Percentiles rank a stretch among this genome's conserved stretches.
Conservation (phyloP, 83 land plant genomes). For the Thuja plicata region DNA sequence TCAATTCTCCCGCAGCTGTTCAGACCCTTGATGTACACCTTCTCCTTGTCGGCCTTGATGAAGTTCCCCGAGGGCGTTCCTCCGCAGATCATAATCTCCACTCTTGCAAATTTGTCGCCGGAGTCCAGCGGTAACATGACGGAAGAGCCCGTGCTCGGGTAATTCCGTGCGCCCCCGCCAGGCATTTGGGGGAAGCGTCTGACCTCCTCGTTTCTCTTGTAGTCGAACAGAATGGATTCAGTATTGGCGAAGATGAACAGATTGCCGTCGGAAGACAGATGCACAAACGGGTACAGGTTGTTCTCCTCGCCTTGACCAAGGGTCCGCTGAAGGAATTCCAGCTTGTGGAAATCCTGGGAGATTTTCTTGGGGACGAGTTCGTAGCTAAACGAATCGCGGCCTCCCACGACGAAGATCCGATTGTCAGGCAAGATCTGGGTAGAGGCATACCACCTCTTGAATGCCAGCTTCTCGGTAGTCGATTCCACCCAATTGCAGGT, state of each 20-base stretch:
- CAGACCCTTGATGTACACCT: background rate
- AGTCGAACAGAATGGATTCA: slow-evolving; percentile 17
- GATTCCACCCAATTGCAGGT: slow-evolving; percentile 34
- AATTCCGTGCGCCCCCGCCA: slow-evolving; percentile 23
- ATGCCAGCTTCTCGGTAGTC: background rate
- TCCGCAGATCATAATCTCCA: slow-evolving; percentile 19
- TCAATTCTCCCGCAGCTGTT: slow-evolving; percentile 18
- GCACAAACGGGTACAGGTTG: slow-evolving; percentile 28
- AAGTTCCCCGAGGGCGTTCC: slow-evolving; percentile 15
- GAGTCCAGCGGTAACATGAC: slow-evolving; percentile 17
- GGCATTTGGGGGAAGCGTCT: slow-evolving; percentile 1
- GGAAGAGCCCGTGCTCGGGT: slow-evolving; percentile 16
- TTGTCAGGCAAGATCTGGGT: slow-evolving; percentile 37
- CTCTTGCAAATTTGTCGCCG: background rate
- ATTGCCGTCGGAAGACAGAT: slow-evolving; percentile 23
- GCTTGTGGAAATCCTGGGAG: background rate
- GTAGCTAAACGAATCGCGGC: slow-evolving; percentile 32
- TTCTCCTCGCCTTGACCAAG: background rate
- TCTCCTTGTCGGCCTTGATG: background rate
- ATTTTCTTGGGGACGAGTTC: slow-evolving; percentile 31
- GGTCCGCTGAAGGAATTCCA: slow-evolving; percentile 31
- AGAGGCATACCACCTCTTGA: slow-evolving; percentile 45
- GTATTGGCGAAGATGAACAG: slow-evolving; percentile 24
- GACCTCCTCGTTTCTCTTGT: background rate
- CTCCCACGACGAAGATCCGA: slow-evolving; percentile 31